Conservation (phyloP, 768 basidiomycete genomes). For the Galerina sulciceps region DNA sequence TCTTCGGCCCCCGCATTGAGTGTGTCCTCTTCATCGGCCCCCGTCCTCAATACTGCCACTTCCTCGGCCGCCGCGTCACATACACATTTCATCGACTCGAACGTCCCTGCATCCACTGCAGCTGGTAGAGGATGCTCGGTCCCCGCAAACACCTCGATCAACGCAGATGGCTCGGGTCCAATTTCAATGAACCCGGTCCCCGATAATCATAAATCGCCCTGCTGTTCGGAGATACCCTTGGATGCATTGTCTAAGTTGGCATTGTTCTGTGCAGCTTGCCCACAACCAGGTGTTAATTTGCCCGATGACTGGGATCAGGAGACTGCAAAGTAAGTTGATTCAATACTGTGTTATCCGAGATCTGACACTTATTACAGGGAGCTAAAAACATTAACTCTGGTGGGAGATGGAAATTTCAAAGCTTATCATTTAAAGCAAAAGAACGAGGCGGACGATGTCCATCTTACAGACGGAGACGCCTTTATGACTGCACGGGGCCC, state of each 20-base stretch:
- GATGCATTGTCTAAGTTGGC: neutral
- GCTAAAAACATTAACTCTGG: constrained; percentile 17
- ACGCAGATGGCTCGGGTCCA: neutral
- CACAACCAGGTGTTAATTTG: constrained; percentile 26
- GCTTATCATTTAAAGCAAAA: neutral
- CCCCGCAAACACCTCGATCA: neutral
- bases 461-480: constrained; percentile 26
- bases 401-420: constrained; percentile 32
- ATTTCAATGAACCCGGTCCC: neutral
- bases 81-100: too few relatives aligned
- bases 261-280: constrained; percentile 25
- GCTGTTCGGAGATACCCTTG: too few relatives aligned
- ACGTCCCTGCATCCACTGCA: too few relatives aligned
- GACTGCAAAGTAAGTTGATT: neutral
- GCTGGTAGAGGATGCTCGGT: too few relatives aligned
- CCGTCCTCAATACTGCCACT: too few relatives aligned
- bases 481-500: constrained; percentile 23
- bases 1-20: too few relatives aligned
- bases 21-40: too few relatives aligned
- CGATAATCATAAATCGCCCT: neutral
- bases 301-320: constrained; percentile 16
- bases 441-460: constrained; percentile 19
- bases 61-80: too few relatives aligned
- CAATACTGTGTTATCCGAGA: too few relatives aligned
- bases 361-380: too few relatives aligned